Conservation (phyloP, 192 early-diverging fungal genomes). For the Geranomyces michiganensis region DNA sequence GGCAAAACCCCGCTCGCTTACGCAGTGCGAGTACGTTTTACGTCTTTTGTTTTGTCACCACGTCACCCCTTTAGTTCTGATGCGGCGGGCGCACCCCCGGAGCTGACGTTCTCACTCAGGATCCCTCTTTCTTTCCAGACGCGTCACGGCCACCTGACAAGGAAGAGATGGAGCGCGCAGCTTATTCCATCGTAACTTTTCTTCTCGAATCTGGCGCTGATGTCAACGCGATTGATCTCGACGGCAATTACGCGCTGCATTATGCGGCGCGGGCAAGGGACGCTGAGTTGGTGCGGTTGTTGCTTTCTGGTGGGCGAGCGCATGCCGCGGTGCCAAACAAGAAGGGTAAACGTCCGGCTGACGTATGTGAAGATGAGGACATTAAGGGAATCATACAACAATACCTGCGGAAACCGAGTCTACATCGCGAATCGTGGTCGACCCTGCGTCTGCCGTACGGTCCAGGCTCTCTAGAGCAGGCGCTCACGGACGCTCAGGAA, state of each 20-base stretch:
- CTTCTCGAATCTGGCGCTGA: conserved; percentile 19
- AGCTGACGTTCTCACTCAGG: neutral
- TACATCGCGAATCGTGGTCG: neutral
- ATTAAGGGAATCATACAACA: neutral
- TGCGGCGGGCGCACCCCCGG: neutral
- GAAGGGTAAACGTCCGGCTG: conserved; percentile 16
- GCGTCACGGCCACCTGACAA: neutral
- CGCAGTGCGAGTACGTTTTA: conserved; percentile 6
- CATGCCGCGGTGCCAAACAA: conserved; percentile 13
- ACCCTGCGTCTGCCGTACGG: neutral
- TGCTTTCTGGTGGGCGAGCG: conserved; percentile 14
- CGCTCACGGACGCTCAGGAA: neutral
- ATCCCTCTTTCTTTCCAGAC: conserved; percentile 6
- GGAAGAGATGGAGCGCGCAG: neutral
- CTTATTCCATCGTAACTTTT: conserved; percentile 11
- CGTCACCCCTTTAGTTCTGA: neutral
- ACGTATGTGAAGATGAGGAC: conserved; percentile 5
- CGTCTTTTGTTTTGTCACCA: neutral
- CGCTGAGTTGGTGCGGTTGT: conserved; percentile 10
- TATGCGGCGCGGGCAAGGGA: conserved; percentile 7
- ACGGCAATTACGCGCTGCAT: conserved; percentile 30
- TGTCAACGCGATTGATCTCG: conserved; percentile 13
- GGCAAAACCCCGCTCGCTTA: conserved; percentile 44
- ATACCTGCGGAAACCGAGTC: neutral
- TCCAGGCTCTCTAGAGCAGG: neutral